Evolutionary conservation across 2,329 filamentous ascomycete genomes (phyloP), one percentile per base, ranked within the genome.

Genomic region (Aureobasidium lini): DNA sequence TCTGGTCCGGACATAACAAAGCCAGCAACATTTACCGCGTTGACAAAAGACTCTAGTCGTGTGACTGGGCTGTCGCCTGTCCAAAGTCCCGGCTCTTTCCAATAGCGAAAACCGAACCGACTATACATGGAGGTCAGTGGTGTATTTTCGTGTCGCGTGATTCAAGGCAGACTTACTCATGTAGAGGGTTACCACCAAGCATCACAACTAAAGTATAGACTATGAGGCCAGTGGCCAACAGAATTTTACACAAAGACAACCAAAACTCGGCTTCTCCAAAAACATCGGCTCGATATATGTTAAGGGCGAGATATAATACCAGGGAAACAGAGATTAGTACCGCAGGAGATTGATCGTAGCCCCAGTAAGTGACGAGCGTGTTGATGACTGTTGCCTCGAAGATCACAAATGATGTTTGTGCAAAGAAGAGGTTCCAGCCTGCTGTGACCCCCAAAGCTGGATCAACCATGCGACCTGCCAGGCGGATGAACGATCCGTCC

Each of bases 401-500:
- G 2, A 76, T 72, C 11, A 79, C 66, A 10, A 75, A 67, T 48
- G 81, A 76, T 1, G 76, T 72, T 63, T 75, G 78, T 5, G 73
- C 74, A 65, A 79, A 80, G 71, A 73, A 76, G 58, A 75, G 75
- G 16, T 74, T 71, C 71, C 73, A 78, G 9, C 74, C 75, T 48
- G 73, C 66, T 1, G 73, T 73, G 49, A 77, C 77, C 8, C 81
- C 83, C 39, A 85, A 70, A 13, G 80, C 79, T 2, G 80, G 79
- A 64, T 85, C 82, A 34, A 82, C 77, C 63, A 80, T 84, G 18
- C 81, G 77, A 13, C 72, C 74, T 59, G 77, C 79, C 49, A 82
- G 76, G 39, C 57, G 42, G 23, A 48, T 57, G 53, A 34, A 62
- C 36, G 48, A 80, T 62, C 83, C 82, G 31, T 77, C 79, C 40